Evolutionary conservation across 2,329 filamentous ascomycete species (phyloP).

Genomic region (Botrytis paeoniae): DNA sequence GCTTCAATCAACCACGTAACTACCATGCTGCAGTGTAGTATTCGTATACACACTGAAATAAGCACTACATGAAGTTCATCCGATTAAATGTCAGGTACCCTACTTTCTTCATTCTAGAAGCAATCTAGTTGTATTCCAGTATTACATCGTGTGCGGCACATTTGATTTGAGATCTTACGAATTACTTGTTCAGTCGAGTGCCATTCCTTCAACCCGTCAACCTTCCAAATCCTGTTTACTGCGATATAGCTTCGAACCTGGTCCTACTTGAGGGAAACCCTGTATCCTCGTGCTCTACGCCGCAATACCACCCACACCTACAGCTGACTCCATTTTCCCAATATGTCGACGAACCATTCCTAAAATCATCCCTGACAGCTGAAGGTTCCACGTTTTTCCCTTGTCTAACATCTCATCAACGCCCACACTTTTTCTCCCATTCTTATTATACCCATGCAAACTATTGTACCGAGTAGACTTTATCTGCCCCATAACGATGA

Average conservation of each 20-base stretch:
- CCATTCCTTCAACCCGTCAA: conserved; percentile 1
- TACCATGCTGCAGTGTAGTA: conserved; percentile 19
- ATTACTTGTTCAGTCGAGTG: not conserved
- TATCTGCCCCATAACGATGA: not conserved
- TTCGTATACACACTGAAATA: conserved; percentile 12
- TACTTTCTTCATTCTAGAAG: conserved; percentile 13
- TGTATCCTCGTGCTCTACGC: conserved; percentile 19
- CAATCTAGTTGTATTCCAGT: not conserved
- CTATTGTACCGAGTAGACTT: not conserved
- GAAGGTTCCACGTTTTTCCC: conserved; percentile 11
- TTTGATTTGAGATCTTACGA: conserved; percentile 15
- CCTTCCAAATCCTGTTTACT: conserved; percentile 2
- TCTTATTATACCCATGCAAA: not conserved
- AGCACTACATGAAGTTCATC: conserved; percentile 13
- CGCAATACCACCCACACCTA: conserved; percentile 7
- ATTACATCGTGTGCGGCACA: conserved; percentile 15
- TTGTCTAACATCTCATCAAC: not conserved
- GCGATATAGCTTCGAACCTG: not conserved
- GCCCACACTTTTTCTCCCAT: not conserved
- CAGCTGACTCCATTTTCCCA: not conserved
- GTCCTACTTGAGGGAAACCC: not conserved
- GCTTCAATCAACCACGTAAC: conserved; percentile 12
- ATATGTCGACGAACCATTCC: not conserved
- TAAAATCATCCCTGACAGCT: conserved; percentile 10
- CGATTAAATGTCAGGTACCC: not conserved